Evolutionary conservation across 371 early-diverging fungal species (phyloP), one percentile per base, ranked within the genome.

Genomic region (Circinella umbellata): DNA sequence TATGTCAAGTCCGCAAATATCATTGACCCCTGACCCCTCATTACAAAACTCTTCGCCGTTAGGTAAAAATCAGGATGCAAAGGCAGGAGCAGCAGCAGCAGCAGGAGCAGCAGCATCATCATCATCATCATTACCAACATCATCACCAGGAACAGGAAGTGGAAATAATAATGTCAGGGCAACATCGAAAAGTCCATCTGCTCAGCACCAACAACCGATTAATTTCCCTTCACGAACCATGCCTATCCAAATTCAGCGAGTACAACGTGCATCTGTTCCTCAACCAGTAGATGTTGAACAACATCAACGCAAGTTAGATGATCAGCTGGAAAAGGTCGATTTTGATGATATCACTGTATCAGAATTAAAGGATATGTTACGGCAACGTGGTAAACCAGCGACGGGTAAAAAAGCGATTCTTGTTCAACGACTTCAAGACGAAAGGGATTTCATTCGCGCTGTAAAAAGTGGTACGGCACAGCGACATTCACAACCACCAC

Each of bases 261-360:
- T 76, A 1, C 71, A 68, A 48, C 70, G 75, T 11, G 37, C 47
- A 20, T 64, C 53, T 51, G 46, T 66, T 14, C 13, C 54, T 3
- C 54, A 64, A n/a, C 75, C 78, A 8, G 53, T 84, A 11, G 82
- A 85, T 51, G 81, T 84, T 18, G 86, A 84, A 68, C 78, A 86
- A 67, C 84, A 84, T 66, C 85, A 86, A 42, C 79, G 77, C n/a
- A 72, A 77, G 57, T 68, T 91, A 49, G 90, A 93, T 69, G 88
- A 88, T 47, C 88, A 87, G 48, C 81, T 93, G 61, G 84, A 82
- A 17, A 85, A 82, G 38, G 86, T 89, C 13, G 84, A 93, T 63
- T 92, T 92, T 72, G 87, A 91, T 27, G 93, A 93, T 74, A 88
- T 93, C 39, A 93, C 93, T 0, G 93, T 93, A 0, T 77, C 88